Percentiles rank a stretch among this genome's conserved stretches.
These are phyloP conservation scores for Haplosporangium sp. DNA, from an alignment of 371 early-diverging fungal species.

Conservation along the genomic window DNA sequence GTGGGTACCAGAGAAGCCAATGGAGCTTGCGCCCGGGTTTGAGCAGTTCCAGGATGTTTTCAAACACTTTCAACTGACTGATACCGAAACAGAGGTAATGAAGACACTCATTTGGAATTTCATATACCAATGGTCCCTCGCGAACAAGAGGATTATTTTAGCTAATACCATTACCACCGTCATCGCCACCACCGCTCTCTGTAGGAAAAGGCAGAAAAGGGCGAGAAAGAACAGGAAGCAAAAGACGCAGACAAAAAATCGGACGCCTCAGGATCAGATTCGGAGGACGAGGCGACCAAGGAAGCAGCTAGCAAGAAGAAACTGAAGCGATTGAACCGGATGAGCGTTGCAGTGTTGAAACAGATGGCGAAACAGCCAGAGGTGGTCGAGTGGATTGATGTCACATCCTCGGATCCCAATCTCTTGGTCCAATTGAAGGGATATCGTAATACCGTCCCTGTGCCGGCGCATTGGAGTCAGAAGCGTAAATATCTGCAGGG, in stretches of 20 bases:
- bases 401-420: conserved; percentile 90
- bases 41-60: conserved; percentile 42
- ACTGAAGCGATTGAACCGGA: conserved; percentile 68
- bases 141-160: not conserved
- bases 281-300: conserved; percentile 59
- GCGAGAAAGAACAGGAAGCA: conserved; percentile 21
- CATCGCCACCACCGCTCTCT: not conserved
- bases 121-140: too few relatives aligned
- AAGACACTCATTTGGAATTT: not conserved
- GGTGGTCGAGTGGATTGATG: conserved; percentile 98
- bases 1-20: conserved; percentile 42
- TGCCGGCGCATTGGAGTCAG: conserved; percentile 96
- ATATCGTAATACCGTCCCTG: conserved; percentile 93
- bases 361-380: conserved; percentile 93
- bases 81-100: conserved; percentile 29
- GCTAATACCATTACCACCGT: conserved; percentile 1
- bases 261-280: conserved; percentile 50
- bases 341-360: conserved; percentile 93
- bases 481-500: conserved; percentile 96
- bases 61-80: conserved; percentile 43
- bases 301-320: conserved; percentile 67
- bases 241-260: conserved; percentile 38
- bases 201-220: conserved; percentile 24
- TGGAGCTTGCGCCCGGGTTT: conserved; percentile 42
- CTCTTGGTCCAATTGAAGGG: conserved; percentile 93